Conservation (phyloP, 441 rosid species). For the Hura crepitans region DNA sequence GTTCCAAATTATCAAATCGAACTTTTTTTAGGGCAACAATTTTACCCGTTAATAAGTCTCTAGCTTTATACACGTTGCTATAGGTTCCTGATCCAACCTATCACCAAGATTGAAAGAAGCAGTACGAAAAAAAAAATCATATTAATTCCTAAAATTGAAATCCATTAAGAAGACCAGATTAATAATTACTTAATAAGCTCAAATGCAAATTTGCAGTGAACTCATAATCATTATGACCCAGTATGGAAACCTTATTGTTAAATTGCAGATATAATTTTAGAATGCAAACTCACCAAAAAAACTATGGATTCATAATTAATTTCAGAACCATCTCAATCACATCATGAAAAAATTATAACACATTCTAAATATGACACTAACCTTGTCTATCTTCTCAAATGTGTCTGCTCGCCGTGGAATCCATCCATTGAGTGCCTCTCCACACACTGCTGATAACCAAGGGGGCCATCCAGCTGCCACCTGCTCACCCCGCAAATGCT, state of each 20-base stretch:
- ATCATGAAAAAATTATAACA: not conserved
- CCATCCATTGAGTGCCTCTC: conserved; percentile 91
- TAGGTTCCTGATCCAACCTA: conserved; percentile 95
- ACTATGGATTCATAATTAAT: conserved; percentile 9
- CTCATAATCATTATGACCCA: not conserved
- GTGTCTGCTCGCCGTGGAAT: conserved; percentile 84
- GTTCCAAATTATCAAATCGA: conserved; percentile 83
- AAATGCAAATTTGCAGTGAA: conserved; percentile 11
- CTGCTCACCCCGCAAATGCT: conserved; percentile 72
- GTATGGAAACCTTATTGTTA: conserved; percentile 4
- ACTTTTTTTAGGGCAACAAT: conserved; percentile 92
- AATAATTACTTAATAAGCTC: not conserved
- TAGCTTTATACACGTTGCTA: conserved; percentile 93
- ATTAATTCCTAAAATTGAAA: conserved; percentile 7
- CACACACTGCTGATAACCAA: conserved; percentile 91
- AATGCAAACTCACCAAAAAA: conserved; percentile 8
- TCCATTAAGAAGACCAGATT: not conserved
- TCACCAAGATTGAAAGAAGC: conserved; percentile 20
- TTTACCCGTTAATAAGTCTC: conserved; percentile 72
- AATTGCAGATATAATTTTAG: not conserved
- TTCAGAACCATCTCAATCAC: conserved; percentile 4
- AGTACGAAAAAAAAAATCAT: conserved; percentile 15
- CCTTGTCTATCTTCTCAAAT: conserved; percentile 95
- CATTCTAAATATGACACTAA: too few relatives aligned
- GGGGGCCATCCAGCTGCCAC: conserved; percentile 97